Evolutionary conservation across 228 moss, liverwort and hornwort genomes (phyloP), one percentile per base, ranked within the genome.

Genomic region (Sphagnum fallax): DNA sequence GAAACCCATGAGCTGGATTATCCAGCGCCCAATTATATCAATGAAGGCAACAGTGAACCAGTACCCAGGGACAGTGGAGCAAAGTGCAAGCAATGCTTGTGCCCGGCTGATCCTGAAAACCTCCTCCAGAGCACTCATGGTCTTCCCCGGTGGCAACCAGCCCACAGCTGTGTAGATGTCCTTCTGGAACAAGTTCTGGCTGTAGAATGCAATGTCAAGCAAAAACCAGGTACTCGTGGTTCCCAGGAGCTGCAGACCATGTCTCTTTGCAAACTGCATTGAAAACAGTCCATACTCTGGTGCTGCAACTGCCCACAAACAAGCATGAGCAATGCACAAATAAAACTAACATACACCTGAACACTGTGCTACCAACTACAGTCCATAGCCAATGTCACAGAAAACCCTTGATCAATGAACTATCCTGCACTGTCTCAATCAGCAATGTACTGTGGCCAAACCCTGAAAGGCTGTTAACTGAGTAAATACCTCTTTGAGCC

Each of bases 1-100:
- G 48, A 93, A 93, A 2, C 93, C 93, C 65, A 89, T 87, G 1
- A 91, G 69, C 18, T 93, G 93, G 49, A 93, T 93, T 0, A 68
- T 10, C 81, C 86, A 90, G 0, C 93, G 64, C 0, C 93, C 93
- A 0, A 85, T 66, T 0, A 0, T 60, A 53, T 93, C 90, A 50
- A 93, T 77, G 9, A 77, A 62, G 0, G 15, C 6, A 4, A 93
- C 90, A 0, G 92, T 90, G 2, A 93, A 6, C 90, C 90, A 93
- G 65, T 93, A 93, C 4, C 92, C 90, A 5, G 90, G 81, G 12
- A 93, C 86, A 0, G 88, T 88, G 0, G 88, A 88, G 61, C 78
- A 81, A 0, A 92, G 79, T 0, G 90, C 88, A 1, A 92, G 84
- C 5, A 88, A 16, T 0, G 90, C 80, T 72, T 93, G 92, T 0